Base-by-base conservation (phyloP, 2,329 filamentous ascomycete genomes). In the Hypoxylon sp. region DNA sequence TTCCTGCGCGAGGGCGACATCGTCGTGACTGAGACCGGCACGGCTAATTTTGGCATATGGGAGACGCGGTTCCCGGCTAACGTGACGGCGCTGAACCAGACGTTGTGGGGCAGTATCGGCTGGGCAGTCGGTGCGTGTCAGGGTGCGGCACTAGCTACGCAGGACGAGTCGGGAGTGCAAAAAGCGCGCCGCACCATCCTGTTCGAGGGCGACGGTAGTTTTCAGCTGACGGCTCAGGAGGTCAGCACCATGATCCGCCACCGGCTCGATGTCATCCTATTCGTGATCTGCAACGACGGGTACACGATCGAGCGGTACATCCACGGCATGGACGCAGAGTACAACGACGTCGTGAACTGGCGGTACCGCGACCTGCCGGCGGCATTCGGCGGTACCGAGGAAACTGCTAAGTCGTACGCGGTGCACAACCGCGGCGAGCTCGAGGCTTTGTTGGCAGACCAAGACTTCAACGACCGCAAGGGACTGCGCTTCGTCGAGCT, bases 251-350 rank as follows among this genome's bases (percentile, higher is more conserved):
- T 97, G 85, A 86, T 97, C 67, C 85, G 89, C 28, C 89, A 91
- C 63, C 83, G 85, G 22, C 81, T 97, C 59, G 89, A 89, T 65
- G 87, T 91, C 19, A 94, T 93, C 72, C 89, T 97, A 84, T 94
- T 97, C 75, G 84, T 95, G 65, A 90, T 97, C 69, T 93, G 91
- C 83, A 96, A 96, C 75, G 87, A 94, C 41, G 93, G 93, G 10
- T 97, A 91, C 79, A 95, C 93, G 8, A 95, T 96, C 75, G 93
- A 97, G 79, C 88, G 93, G 28, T 91, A 87, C 76, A 96, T 97
- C 72, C 93, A 97, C 77, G 92, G 92, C 55, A 90, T 90, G 87
- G 82, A 93, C 7, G 91, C 87, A 30, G 76, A 74, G 24, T 97
- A 97, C 81, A 97, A 97, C 74, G 91, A 97, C 73, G 89, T 97